Conservation (phyloP, 768 basidiomycete species). For the Termitomyces sp. region DNA sequence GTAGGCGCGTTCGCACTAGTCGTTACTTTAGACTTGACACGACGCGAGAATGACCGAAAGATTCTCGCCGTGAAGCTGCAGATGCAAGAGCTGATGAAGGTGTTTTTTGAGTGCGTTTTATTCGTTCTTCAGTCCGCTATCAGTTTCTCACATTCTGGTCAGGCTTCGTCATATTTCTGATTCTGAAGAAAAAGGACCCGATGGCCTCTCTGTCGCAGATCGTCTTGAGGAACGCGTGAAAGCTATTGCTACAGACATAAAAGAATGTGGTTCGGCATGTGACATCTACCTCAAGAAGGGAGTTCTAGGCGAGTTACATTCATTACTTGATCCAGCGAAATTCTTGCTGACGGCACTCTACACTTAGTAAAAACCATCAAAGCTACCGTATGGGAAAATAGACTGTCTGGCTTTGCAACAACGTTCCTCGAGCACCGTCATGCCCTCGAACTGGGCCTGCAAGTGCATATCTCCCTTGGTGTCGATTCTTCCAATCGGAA, state of each 20-base stretch:
- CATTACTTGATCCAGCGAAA: background rate
- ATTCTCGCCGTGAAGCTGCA: conserved; percentile 41
- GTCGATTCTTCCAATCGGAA: conserved; percentile 32
- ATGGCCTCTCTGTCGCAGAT: conserved; percentile 27
- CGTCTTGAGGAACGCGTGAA: conserved; percentile 26
- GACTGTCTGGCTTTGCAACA: conserved; percentile 28
- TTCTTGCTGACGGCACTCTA: background rate
- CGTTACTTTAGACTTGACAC: conserved; percentile 42
- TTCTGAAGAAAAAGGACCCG: conserved; percentile 22
- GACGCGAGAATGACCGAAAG: conserved; percentile 50
- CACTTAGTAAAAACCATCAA: conserved; percentile 33
- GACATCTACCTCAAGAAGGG: conserved; percentile 44
- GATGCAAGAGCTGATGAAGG: conserved; percentile 48
- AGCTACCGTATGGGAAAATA: conserved; percentile 31
- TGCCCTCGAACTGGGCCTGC: conserved; percentile 32
- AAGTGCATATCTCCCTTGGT: conserved; percentile 33
- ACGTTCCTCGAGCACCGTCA: conserved; percentile 31
- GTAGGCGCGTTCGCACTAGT: conserved; percentile 49
- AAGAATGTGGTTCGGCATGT: conserved; percentile 39
- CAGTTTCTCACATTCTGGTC: background rate
- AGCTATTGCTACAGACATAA: conserved; percentile 36
- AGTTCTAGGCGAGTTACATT: conserved; percentile 32
- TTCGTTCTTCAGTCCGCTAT: background rate
- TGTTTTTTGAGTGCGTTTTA: conserved; percentile 38
- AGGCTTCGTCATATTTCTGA: conserved; percentile 28